Conservation (phyloP, 2,329 filamentous ascomycete genomes). For the Fusarium dlaminii region DNA sequence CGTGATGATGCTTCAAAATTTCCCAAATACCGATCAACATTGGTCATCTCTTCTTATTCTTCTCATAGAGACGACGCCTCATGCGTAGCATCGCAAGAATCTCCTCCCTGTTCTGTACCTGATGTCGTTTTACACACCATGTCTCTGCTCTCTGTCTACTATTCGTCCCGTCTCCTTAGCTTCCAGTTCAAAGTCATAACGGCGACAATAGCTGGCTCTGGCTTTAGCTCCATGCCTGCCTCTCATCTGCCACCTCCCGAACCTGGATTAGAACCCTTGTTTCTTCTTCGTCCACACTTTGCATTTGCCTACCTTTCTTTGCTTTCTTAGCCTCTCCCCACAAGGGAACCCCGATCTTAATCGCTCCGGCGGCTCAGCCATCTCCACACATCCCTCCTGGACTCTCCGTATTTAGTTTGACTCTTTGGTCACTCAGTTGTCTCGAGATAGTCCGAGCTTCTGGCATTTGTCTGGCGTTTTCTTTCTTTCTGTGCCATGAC, state of each 20-base stretch:
- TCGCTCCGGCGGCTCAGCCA: conserved; percentile 14
- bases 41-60: background rate
- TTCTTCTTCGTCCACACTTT: conserved; percentile 34
- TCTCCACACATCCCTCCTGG: conserved; percentile 29
- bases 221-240: background rate
- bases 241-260: conserved; percentile 27
- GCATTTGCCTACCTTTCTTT: conserved; percentile 5
- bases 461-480: background rate
- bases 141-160: conserved; percentile 34
- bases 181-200: conserved; percentile 5
- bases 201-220: conserved; percentile 1
- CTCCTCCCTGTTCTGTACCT: conserved; percentile 19
- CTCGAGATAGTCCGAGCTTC: conserved; percentile 22
- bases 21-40: background rate
- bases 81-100: conserved; percentile 25
- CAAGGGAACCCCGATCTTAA: conserved; percentile 32
- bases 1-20: background rate
- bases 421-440: conserved; percentile 13
- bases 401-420: conserved; percentile 1
- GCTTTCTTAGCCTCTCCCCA: conserved; percentile 22
- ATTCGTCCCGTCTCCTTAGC: conserved; percentile 32
- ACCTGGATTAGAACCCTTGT: conserved; percentile 22
- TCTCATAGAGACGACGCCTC: conserved; percentile 6
- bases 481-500: conserved; percentile 13
- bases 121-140: conserved; percentile 44